Evolutionary conservation across 768 basidiomycete genomes (phyloP).

Genomic region (Russula brevipes): DNA sequence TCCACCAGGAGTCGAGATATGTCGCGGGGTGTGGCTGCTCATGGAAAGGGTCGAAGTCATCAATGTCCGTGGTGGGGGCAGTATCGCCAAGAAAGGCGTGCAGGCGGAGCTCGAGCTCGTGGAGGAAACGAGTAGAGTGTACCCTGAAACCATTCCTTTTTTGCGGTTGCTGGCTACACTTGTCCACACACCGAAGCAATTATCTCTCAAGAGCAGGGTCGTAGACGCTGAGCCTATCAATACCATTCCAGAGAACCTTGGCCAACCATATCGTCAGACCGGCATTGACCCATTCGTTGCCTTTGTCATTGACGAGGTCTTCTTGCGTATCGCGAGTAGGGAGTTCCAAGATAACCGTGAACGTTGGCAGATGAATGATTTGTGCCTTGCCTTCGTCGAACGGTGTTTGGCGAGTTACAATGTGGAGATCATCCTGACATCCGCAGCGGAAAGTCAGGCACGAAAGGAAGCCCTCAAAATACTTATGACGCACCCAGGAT

Average conservation of each 20-base stretch:
- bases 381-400: slow-evolving; percentile 81
- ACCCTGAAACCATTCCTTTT: slow-evolving; percentile 88
- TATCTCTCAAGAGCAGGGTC: slow-evolving; percentile 55
- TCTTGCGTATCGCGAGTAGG: slow-evolving; percentile 66
- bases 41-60: slow-evolving; percentile 85
- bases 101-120: slow-evolving; percentile 86
- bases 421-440: slow-evolving; percentile 62
- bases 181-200: slow-evolving; percentile 74
- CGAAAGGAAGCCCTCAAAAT: slow-evolving; percentile 51
- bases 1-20: slow-evolving; percentile 66
- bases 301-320: slow-evolving; percentile 90
- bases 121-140: slow-evolving; percentile 70
- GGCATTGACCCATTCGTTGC: slow-evolving; percentile 76
- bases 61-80: slow-evolving; percentile 55
- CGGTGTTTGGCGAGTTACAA: slow-evolving; percentile 77
- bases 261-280: slow-evolving; percentile 72
- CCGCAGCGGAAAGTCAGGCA: slow-evolving; percentile 47
- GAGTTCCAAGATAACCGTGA: slow-evolving; percentile 74
- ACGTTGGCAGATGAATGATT: slow-evolving; percentile 81
- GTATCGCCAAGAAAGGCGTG: slow-evolving; percentile 65
- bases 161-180: slow-evolving; percentile 75
- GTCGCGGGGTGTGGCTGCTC: slow-evolving; percentile 73
- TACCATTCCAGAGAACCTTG: slow-evolving; percentile 75
- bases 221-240: slow-evolving; percentile 56
- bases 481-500: slow-evolving; percentile 75